A percentile compares a stretch with the other conserved stretches of the same genome.
These are phyloP conservation scores for Themeda triandra DNA, from an alignment of 176 grass and related monocot species.

Conservation along the genomic window DNA sequence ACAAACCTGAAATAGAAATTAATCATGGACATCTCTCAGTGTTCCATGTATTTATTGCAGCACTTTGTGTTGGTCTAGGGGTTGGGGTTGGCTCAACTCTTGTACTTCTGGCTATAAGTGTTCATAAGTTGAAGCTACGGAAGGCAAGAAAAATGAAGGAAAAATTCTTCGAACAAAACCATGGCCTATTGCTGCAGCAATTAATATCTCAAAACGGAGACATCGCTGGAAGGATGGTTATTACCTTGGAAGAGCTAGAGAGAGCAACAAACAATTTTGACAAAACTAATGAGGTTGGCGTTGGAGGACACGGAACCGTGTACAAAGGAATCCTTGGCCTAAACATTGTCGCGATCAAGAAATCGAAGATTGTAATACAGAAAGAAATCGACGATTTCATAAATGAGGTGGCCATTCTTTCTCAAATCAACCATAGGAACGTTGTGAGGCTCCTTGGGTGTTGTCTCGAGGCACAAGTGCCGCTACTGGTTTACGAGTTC, in stretches of 20 bases:
- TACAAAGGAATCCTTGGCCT: constrained; percentile 51
- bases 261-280: constrained; percentile 61
- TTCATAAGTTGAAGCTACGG: constrained; percentile 25
- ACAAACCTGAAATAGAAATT: neutral
- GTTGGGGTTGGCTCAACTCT: neutral
- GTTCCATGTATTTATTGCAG: neutral
- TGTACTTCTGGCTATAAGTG: neutral
- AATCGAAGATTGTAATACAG: constrained; percentile 47
- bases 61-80: neutral
- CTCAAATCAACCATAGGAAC: constrained; percentile 55
- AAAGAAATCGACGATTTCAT: constrained; percentile 53
- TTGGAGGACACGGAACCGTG: constrained; percentile 40
- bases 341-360: constrained; percentile 48
- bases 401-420: constrained; percentile 56
- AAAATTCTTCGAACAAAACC: constrained; percentile 48
- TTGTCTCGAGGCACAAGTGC: constrained; percentile 43
- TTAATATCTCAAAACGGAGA: no score
- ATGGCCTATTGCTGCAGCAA: constrained; percentile 13
- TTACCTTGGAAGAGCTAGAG: constrained; percentile 26
- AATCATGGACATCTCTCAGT: neutral
- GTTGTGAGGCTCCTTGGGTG: constrained; percentile 56
- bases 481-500: no score
- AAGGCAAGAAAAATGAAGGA: constrained; percentile 35
- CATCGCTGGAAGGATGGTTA: no score
- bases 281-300: constrained; percentile 27